Percentiles rank a stretch among this genome's conserved stretches.
Evolutionary conservation across 257 asterid species (phyloP).

Genomic region (Solanum appendiculatum): DNA sequence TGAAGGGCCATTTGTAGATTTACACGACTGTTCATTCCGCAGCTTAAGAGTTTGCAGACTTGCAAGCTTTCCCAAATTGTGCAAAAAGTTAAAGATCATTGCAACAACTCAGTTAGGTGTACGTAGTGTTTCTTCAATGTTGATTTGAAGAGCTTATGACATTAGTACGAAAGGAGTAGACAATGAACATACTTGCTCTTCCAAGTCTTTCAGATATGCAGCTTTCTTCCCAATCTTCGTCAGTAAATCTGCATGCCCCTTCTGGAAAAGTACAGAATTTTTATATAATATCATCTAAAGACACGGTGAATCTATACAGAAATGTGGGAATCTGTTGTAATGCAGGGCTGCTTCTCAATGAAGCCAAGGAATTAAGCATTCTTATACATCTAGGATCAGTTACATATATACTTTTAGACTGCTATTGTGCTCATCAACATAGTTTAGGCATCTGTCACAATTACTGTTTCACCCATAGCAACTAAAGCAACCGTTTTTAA

Average conservation of each 20-base stretch:
- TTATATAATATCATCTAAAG: background rate
- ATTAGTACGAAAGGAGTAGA: background rate
- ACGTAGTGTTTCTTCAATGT: background rate
- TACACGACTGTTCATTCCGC: constrained; percentile 1
- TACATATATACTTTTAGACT: background rate
- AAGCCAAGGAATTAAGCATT: background rate
- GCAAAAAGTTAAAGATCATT: background rate
- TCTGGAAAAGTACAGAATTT: background rate
- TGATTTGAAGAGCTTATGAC: background rate
- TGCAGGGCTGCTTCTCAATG: background rate
- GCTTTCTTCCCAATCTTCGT: background rate
- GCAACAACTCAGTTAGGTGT: background rate
- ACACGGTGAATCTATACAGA: background rate
- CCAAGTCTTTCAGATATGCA: constrained; percentile 13
- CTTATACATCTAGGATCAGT: background rate
- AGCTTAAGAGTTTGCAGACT: constrained; percentile 4
- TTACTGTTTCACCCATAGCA: background rate
- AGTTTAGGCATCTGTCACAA: background rate
- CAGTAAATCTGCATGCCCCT: background rate
- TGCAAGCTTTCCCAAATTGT: constrained; percentile 1
- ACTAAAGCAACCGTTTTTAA: background rate
- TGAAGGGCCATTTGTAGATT: background rate
- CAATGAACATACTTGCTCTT: constrained; percentile 12
- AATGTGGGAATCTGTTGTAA: background rate
- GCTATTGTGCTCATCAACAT: background rate